These are phyloP conservation scores for Stenogyne calaminthoides DNA, from an alignment of 305 asterid genomes.

Conservation along the genomic window DNA sequence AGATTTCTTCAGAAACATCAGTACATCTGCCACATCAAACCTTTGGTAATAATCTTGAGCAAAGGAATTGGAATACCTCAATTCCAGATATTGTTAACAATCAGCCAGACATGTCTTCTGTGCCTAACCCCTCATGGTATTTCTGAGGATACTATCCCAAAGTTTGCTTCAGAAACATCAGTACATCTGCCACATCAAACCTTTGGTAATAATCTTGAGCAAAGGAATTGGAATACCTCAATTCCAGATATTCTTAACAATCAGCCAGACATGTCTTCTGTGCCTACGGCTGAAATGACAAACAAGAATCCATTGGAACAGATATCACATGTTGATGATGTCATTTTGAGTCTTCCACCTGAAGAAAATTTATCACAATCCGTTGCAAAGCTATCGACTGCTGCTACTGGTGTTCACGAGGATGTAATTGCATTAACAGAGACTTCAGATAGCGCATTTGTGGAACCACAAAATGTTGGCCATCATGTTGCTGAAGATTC, in stretches of 20 bases:
- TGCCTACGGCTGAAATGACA: constrained; percentile 25
- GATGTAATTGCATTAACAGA: constrained; percentile 34
- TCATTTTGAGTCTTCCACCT: constrained; percentile 32
- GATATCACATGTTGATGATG: constrained; percentile 34
- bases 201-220: constrained; percentile 36
- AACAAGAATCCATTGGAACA: constrained; percentile 37
- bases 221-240: constrained; percentile 44
- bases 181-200: constrained; percentile 49
- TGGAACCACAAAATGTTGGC: constrained; percentile 39
- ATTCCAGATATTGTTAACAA: constrained; percentile 38
- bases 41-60: constrained; percentile 36
- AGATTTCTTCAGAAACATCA: constrained; percentile 43
- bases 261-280: constrained; percentile 35
- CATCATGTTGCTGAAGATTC: constrained; percentile 35
- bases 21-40: constrained; percentile 49
- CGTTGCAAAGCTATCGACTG: constrained; percentile 31
- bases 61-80: constrained; percentile 44
- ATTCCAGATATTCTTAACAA: constrained; percentile 38
- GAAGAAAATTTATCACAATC: constrained; percentile 38
- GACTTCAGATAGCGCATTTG: constrained; percentile 34
- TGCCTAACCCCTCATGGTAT: constrained; percentile 35
- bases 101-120: constrained; percentile 36
- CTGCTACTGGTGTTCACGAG: constrained; percentile 21
- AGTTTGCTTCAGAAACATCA: constrained; percentile 43
- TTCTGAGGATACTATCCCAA: constrained; percentile 47